Evolutionary conservation across 2,329 filamentous ascomycete genomes (phyloP), one percentile per base, ranked within the genome.

Genomic region (Colletotrichum tanaceti): DNA sequence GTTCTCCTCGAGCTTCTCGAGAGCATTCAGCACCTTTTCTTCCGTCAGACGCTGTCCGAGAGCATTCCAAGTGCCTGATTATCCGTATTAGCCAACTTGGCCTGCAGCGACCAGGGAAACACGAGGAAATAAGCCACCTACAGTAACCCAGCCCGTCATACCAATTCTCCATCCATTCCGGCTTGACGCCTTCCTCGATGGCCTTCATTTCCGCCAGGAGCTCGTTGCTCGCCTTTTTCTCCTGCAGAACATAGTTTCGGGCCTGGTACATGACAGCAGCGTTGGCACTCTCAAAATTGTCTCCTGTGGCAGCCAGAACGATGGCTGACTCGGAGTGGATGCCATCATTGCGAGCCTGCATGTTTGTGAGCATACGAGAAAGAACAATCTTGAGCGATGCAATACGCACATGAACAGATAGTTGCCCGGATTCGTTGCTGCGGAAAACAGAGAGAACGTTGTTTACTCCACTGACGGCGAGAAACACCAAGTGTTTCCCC

Each of bases 141-240:
- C 96, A 99, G 76, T 96, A 99, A 0, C 94, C 93, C 44, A 99
- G 82, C 0, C 94, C 93, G 77, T 98, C 96, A 75, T 94, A 94
- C 94, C 94, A 98, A 68, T 92, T 89, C 71, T 96, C 89, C 57
- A 93, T 81, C 93, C 93, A 97, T 75, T 89, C 79, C 6, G 84
- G 80, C 62, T 85, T 84, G 41, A 90, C 79, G 5, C 84, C 84
- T 32, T 83, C 79, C 18, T 79, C 78, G 9, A 86, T 73, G 0
- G 80, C 78, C 64, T 82, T 78, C 32, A 85, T 76, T 68, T 89
- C 84, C 35, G 79, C 78, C 22, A 81, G 79, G 65, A 80, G 74
- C 72, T 87, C 77, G 63, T 82, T 73, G 72, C 79, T 79, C 9
- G 75, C 75, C 10, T 77, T 76, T 63, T 87, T 84, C 74, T 79